These are phyloP conservation scores for Nannizziopsis arthrosporioides DNA, from an alignment of 2,329 filamentous ascomycete genomes.

Conservation along the genomic window DNA sequence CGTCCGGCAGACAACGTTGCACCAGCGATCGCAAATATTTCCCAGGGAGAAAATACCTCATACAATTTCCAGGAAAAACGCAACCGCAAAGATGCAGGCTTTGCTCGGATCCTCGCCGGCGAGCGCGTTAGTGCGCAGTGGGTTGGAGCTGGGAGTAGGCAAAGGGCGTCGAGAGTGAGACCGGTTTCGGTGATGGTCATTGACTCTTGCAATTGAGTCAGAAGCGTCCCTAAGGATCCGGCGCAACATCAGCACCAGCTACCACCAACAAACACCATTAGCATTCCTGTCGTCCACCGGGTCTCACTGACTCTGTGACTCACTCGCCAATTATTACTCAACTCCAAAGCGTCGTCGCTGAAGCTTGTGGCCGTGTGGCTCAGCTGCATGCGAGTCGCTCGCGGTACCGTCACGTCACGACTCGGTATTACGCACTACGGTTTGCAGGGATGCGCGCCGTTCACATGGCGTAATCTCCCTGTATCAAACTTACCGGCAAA, in stretches of 20 bases:
- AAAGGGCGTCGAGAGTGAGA: background rate
- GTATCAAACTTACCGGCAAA: slow-evolving; percentile 7
- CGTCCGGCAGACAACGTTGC: slow-evolving; percentile 4
- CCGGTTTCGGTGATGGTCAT: too few species aligned
- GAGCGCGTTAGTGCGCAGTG: background rate
- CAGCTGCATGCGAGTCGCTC: too few species aligned
- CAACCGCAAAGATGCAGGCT: too few species aligned
- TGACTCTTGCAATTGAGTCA: too few species aligned
- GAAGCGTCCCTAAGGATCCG: too few species aligned
- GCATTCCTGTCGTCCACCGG: too few species aligned
- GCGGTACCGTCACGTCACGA: background rate
- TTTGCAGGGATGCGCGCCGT: background rate
- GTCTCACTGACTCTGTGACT: too few species aligned
- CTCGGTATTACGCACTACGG: background rate
- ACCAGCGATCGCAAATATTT: slow-evolving; percentile 1
- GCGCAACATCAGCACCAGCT: background rate
- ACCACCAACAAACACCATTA: too few species aligned
- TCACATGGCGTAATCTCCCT: background rate
- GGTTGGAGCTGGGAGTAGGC: background rate
- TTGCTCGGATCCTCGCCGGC: too few species aligned
- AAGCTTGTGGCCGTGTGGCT: too few species aligned
- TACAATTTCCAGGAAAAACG: background rate
- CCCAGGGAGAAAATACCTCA: slow-evolving; percentile 11
- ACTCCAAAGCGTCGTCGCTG: too few species aligned
- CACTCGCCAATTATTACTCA: too few species aligned